Base-by-base conservation (phyloP, 148 eudicot species). In the Heliamphora exappendiculata region DNA sequence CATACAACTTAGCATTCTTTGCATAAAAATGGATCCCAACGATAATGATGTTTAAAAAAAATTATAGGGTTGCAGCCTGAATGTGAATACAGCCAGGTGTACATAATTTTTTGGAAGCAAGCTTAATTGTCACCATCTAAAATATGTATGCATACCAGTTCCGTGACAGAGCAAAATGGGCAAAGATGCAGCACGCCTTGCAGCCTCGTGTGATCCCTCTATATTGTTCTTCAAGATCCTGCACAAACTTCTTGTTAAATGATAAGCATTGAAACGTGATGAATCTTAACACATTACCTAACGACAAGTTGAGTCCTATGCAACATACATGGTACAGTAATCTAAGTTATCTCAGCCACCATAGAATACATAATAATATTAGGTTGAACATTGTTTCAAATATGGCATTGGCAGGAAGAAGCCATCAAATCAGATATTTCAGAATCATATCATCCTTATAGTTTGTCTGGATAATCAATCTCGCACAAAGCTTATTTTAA, bases 131-230 rank as follows among this genome's bases (percentile, higher is more conserved):
- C 10, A 1, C 19, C 17, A 12, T 42, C 50, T 50, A 54, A 45
- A 29, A 2, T 34, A 39, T 34, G 55, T 10, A 75, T 26, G 77
- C 90, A 19, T 90, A 94, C 98, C 78, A 44, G 39, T 81, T 62
- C 99, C 99, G 77, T 96, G 99, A 76, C 93, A 91, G 76, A 93
- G 87, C 86, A 93, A 83, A 76, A 96, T 83, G 19, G 98, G 99
- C 83, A 96, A 84, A 73, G 89, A 85, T 70, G 95, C 87, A 72
- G 99, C 99, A 65, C 92, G 90, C 76, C 94, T 88, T 71, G 85
- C 77, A 51, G 75, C 75, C 60, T 71, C 75, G 12, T 53, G 19
- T 4, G 75, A 71, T 71, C 44, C 60, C 53, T 91, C 93, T 50
- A 96, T 89, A 82, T 85, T 93, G 83, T 79, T 88, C 86, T 87